A percentile compares a stretch with the other conserved stretches of the same genome.
These are phyloP conservation scores for Daldinia concentrica DNA, from an alignment of 495 filamentous ascomycete species.

Conservation along the genomic window DNA sequence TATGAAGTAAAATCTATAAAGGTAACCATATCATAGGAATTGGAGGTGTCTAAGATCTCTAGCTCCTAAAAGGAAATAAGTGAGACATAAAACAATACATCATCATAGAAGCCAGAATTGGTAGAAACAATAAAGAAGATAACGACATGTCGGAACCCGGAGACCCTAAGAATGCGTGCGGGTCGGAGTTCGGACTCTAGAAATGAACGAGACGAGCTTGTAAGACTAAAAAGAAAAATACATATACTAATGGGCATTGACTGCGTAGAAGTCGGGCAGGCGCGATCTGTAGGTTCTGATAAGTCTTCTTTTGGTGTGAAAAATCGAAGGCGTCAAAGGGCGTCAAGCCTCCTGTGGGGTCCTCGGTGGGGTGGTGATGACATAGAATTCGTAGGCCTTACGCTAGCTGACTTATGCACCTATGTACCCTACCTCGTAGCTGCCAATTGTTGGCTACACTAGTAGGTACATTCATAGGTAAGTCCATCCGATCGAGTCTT, in stretches of 20 bases:
- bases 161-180: constrained; percentile 15
- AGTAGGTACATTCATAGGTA: not conserved
- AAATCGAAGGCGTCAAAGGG: constrained; percentile 26
- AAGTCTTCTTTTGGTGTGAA: constrained; percentile 15
- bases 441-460: no score
- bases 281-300: constrained; percentile 6
- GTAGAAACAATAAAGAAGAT: constrained; percentile 21
- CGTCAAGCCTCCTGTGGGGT: constrained; percentile 33
- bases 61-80: not conserved
- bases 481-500: constrained; percentile 17
- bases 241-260: not conserved
- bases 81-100: constrained; percentile 8
- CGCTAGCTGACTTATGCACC: not conserved
- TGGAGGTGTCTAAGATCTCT: not conserved
- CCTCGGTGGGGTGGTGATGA: constrained; percentile 32
- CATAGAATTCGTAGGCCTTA: constrained; percentile 16
- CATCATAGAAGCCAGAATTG: not conserved
- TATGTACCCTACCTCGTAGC: no score
- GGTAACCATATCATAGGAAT: constrained; percentile 5
- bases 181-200: constrained; percentile 34
- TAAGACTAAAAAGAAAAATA: constrained; percentile 1
- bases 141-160: constrained; percentile 33
- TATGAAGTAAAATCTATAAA: constrained; percentile 18
- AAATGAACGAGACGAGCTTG: constrained; percentile 15
- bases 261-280: not conserved